Base-by-base conservation (phyloP, 768 basidiomycete species). In the Termitomyces eurrhizus region DNA sequence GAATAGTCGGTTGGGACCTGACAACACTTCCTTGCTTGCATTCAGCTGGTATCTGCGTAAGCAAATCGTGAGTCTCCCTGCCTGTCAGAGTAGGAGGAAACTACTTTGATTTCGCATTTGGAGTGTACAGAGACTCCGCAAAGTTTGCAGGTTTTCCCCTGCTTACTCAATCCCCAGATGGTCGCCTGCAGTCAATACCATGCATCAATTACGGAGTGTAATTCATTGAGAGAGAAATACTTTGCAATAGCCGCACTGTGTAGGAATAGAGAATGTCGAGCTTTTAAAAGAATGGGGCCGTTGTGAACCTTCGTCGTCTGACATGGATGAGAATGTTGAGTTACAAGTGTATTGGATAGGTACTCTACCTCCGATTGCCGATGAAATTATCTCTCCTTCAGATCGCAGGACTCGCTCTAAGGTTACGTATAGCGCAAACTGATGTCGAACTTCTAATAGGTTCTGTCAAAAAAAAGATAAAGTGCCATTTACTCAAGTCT, bases 141-240 rank as follows among this genome's bases (percentile, higher is more conserved):
- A 13, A 78, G 72, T 69, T 80, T 87, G 75, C 92, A 93, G 7
- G 88, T 91, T 75, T 92, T 93, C 37, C 92, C 92, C 68, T 91
- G 89, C 72, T 92, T 93, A 69, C 84, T 89, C 48, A 93, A 75
- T 9, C 92, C 93, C 92, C 92, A 93, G 35, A 94, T 92, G 8
- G 89, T 89, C 11, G 87, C 80, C 91, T 93, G 60, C 36, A 35
- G 48, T 42, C 50, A 51, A 37, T 26, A n/a, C 41, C 7, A 11
- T 6, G 39, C 14, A 32, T 33, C 6, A 37, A 57, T 41, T 6
- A 14, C 6, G 9, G 36, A 32, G 18, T 32, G 16, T 24, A 18
- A 26, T 44, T 7, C 29, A 45, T 35, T 52, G 49, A 32, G 3
- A 9, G 21, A 14, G 18, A 64, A 77, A 37, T 62, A 88, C 91